A percentile compares a stretch with the other conserved stretches of the same genome.
Evolutionary conservation across 2,329 filamentous ascomycete genomes (phyloP).

Genomic region (Verticillium klebahnii): DNA sequence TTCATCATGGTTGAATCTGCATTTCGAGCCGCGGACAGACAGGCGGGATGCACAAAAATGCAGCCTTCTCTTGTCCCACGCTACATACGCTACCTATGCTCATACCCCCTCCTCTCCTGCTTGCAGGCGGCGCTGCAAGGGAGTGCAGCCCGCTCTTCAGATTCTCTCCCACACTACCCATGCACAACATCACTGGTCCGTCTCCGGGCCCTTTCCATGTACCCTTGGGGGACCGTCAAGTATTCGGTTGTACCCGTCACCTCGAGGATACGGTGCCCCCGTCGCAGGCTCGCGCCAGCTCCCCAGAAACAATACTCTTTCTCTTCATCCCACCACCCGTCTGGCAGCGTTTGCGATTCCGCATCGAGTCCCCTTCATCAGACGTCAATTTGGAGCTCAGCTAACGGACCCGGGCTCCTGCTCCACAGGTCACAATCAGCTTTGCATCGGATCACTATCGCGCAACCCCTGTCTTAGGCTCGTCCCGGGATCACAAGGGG

Average conservation of each 20-base stretch:
- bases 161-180: background rate
- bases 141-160: background rate
- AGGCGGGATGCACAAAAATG: background rate
- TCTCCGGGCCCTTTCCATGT: slow-evolving; percentile 12
- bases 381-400: background rate
- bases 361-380: background rate
- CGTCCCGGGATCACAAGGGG: background rate
- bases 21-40: background rate
- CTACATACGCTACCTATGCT: background rate
- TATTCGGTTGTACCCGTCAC: background rate
- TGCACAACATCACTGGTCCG: slow-evolving; percentile 2
- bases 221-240: background rate
- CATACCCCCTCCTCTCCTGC: background rate
- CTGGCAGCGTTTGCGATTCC: background rate
- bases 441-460: background rate
- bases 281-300: background rate
- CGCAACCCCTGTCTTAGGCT: background rate
- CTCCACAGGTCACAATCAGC: background rate
- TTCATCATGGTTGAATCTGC: background rate
- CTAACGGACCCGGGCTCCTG: background rate
- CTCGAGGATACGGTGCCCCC: background rate
- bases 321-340: background rate
- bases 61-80: background rate
- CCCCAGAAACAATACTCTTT: background rate
- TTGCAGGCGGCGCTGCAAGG: background rate